A percentile compares a stretch with the other conserved stretches of the same genome.
phyloP scores from a whole-genome alignment of 257 asterid species.

The Solanum pinnatisectum region DNA sequence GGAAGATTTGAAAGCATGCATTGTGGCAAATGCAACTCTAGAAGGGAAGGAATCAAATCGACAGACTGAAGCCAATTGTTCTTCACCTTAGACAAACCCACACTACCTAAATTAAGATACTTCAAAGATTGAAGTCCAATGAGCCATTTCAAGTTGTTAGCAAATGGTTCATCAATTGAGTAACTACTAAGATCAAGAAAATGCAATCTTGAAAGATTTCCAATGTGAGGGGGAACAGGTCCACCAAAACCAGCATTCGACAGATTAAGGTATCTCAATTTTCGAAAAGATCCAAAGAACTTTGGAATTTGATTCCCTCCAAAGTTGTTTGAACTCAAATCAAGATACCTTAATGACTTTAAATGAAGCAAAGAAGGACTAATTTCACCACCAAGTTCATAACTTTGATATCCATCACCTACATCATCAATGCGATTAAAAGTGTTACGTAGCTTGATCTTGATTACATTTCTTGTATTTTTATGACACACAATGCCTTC shows the following conservation, averaged over 20 bases:
- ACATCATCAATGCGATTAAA: not conserved
- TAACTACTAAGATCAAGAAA: not conserved
- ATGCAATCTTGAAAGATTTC: not conserved
- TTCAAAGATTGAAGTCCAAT: not conserved
- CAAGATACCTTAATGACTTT: not conserved
- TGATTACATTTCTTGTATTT: conserved; percentile 3
- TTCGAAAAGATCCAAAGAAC: not conserved
- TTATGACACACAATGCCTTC: conserved; percentile 12
- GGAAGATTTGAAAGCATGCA: not conserved
- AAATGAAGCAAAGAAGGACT: not conserved
- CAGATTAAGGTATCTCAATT: not conserved
- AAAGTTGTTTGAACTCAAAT: not conserved
- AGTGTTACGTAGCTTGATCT: not conserved
- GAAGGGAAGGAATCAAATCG: not conserved
- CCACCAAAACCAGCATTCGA: not conserved
- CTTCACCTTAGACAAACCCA: not conserved
- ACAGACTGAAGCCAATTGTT: not conserved
- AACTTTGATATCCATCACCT: not conserved
- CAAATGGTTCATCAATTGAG: not conserved
- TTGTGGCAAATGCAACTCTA: not conserved
- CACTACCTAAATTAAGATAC: not conserved
- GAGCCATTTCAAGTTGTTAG: not conserved
- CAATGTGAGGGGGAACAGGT: not conserved
- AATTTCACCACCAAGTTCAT: not conserved
- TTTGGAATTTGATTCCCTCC: not conserved